Conservation (phyloP, 106 monocot genomes). For the Cymbidium sinense region DNA sequence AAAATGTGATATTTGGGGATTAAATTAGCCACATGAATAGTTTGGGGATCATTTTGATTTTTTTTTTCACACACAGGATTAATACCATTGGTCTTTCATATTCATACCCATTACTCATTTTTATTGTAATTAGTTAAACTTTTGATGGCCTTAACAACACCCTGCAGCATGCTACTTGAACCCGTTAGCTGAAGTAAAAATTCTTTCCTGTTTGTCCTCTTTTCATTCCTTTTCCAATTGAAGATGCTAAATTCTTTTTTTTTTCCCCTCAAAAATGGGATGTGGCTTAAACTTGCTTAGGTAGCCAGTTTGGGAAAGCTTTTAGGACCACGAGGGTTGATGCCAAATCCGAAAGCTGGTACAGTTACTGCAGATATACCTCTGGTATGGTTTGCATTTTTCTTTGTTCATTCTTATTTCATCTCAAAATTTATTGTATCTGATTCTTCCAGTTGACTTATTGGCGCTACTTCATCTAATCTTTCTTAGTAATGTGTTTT, state of each 20-base stretch:
- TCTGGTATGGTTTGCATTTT: conserved; percentile 51
- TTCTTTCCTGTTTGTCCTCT: not conserved
- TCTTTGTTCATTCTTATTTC: not conserved
- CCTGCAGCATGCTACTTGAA: not conserved
- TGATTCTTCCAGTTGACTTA: not conserved
- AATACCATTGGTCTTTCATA: not conserved
- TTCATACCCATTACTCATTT: not conserved
- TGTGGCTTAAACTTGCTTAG: conserved; percentile 20
- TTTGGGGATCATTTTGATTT: no score
- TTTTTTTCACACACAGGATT: not conserved
- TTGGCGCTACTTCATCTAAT: not conserved
- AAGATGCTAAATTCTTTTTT: not conserved
- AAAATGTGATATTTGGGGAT: no score
- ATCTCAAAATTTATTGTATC: not conserved
- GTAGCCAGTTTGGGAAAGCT: conserved; percentile 93
- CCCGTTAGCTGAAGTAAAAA: not conserved
- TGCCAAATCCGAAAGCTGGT: conserved; percentile 99
- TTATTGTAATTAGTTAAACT: not conserved
- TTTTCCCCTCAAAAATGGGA: not conserved
- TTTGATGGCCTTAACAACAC: not conserved
- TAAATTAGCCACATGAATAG: no score
- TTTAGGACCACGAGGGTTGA: conserved; percentile 94
- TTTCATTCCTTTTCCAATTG: not conserved
- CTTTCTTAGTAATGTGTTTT: not conserved
- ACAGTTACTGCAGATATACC: conserved; percentile 85